Evolutionary conservation across 2,329 filamentous ascomycete genomes (phyloP).

Genomic region (Penicillium sp.): DNA sequence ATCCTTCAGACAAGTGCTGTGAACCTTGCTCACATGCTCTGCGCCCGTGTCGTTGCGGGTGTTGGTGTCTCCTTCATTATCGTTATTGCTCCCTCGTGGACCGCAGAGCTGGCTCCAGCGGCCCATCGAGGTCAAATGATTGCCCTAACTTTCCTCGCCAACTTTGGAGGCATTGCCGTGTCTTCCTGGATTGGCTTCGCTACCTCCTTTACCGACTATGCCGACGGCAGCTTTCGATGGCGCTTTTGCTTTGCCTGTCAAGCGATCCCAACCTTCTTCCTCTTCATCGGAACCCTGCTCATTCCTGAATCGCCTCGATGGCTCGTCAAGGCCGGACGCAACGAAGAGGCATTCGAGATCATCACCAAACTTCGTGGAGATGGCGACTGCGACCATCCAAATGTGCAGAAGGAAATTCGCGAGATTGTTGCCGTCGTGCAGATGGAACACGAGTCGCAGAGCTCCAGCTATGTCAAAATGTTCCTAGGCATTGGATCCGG

Average conservation of each 20-base stretch:
- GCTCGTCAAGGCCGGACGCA: slow-evolving; percentile 21
- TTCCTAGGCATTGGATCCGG: slow-evolving; percentile 25
- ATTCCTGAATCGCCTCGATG: slow-evolving; percentile 27
- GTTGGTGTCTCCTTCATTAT: slow-evolving; percentile 25
- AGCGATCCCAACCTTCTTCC: slow-evolving; percentile 15
- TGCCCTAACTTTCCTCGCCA: slow-evolving; percentile 23
- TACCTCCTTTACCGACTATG: slow-evolving; percentile 13
- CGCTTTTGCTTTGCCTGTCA: slow-evolving; percentile 24
- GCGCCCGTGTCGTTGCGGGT: slow-evolving; percentile 23
- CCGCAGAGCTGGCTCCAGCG: slow-evolving; percentile 20
- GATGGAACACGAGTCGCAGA: slow-evolving; percentile 21
- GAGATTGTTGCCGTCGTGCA: slow-evolving; percentile 30
- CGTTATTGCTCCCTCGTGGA: slow-evolving; percentile 21
- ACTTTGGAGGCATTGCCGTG: slow-evolving; percentile 29
- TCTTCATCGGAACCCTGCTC: slow-evolving; percentile 16
- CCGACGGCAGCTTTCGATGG: slow-evolving; percentile 20
- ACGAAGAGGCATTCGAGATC: slow-evolving; percentile 21
- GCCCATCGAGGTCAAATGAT: slow-evolving; percentile 18
- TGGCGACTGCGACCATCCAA: slow-evolving; percentile 47
- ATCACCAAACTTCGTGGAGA: slow-evolving; percentile 21
- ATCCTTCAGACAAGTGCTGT: slow-evolving; percentile 21
- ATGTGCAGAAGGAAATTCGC: slow-evolving; percentile 58
- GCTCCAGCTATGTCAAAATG: slow-evolving; percentile 24
- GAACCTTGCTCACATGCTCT: slow-evolving; percentile 21
- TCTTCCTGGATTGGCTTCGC: slow-evolving; percentile 28